phyloP scores from a whole-genome alignment of 345 rosid genomes.

The Hirschfeldia incana region DNA sequence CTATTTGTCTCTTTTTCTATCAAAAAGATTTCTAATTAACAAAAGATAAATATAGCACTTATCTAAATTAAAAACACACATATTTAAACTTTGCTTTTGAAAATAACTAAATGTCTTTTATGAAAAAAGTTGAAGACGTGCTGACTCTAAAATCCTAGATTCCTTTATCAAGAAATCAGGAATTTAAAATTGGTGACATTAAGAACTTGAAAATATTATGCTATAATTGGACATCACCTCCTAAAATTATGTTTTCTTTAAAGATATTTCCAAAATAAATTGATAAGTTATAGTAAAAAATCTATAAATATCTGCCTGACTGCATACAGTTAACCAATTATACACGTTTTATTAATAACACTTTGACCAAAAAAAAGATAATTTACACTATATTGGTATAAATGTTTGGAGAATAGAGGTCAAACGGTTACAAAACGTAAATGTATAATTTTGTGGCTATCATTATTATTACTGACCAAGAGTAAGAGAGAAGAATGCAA shows the following conservation, averaged over 20 bases:
- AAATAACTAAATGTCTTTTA: background rate
- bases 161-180: background rate
- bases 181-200: background rate
- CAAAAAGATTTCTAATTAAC: background rate
- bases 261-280: slow-evolving; percentile 11
- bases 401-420: slow-evolving; percentile 9
- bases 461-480: background rate
- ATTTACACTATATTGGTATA: background rate
- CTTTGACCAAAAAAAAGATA: slow-evolving; percentile 11
- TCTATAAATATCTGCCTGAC: slow-evolving; percentile 21
- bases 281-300: slow-evolving; percentile 6
- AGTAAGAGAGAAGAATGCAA: slow-evolving; percentile 22
- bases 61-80: background rate
- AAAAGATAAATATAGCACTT: background rate
- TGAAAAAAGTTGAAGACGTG: background rate
- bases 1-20: background rate
- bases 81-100: background rate
- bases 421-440: background rate
- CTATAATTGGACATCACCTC: slow-evolving; percentile 3
- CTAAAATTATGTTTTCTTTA: background rate
- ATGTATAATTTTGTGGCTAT: background rate
- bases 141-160: background rate
- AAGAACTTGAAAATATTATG: background rate
- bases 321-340: slow-evolving; percentile 10
- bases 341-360: slow-evolving; percentile 17